These are phyloP conservation scores for Peltaster fructicola DNA, from an alignment of 2,329 filamentous ascomycete genomes.

Conservation along the genomic window DNA sequence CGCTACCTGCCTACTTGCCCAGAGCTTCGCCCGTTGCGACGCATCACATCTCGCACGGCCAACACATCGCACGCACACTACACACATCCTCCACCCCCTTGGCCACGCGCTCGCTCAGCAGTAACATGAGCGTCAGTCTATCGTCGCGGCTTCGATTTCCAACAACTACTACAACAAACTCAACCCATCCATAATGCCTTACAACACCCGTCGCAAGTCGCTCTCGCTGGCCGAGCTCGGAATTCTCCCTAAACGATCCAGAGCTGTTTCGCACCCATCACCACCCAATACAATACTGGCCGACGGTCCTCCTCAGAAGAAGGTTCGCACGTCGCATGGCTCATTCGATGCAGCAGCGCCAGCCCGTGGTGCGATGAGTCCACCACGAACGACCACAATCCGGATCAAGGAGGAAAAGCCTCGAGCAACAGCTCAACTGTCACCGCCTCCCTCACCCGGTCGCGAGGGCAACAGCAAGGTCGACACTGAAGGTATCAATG, in stretches of 20 bases:
- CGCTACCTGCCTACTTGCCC: no score
- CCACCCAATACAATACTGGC: slow-evolving; percentile 44
- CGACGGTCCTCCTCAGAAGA: slow-evolving; percentile 37
- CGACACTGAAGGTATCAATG: slow-evolving; percentile 70
- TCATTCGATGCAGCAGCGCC: slow-evolving; percentile 19
- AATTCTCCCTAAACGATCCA: slow-evolving; percentile 50
- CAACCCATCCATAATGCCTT: slow-evolving; percentile 48
- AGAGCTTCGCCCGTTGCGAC: no score
- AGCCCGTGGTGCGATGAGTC: slow-evolving; percentile 22
- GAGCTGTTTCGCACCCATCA: slow-evolving; percentile 30
- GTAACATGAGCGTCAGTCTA: no score
- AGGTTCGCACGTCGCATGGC: slow-evolving; percentile 59
- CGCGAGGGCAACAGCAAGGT: slow-evolving; percentile 38
- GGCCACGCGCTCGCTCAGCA: no score
- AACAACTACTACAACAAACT: slow-evolving; percentile 2
- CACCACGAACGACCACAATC: slow-evolving; percentile 25
- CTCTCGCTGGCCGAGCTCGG: slow-evolving; percentile 82
- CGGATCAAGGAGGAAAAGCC: slow-evolving; percentile 32
- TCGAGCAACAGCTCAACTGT: slow-evolving; percentile 44
- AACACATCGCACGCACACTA: no score
- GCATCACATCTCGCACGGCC: no score
- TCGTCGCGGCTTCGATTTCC: no score
- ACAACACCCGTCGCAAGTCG: slow-evolving; percentile 94
- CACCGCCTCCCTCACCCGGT: slow-evolving; percentile 61
- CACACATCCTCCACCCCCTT: no score